Percentiles rank a stretch among this genome's conserved stretches.
Conservation (phyloP, 768 basidiomycete genomes). For the Melanogaster broomeanus region DNA sequence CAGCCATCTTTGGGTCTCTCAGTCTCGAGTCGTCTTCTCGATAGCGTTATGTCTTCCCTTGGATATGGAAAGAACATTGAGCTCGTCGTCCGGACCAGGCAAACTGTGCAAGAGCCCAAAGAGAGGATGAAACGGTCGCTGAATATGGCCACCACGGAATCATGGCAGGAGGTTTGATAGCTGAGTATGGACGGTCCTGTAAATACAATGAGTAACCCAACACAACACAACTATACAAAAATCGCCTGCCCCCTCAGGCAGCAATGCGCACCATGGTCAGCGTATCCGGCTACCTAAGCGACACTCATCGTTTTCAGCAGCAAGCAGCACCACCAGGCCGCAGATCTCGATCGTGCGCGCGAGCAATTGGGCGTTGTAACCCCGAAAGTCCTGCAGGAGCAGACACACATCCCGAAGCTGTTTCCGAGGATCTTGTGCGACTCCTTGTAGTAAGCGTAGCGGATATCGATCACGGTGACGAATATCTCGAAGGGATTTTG, state of each 20-base stretch:
- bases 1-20: slow-evolving; percentile 70
- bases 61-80: slow-evolving; percentile 96
- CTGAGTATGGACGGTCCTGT: slow-evolving; percentile 94
- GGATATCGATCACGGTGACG: slow-evolving; percentile 97
- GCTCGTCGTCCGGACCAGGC: slow-evolving; percentile 96
- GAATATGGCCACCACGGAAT: slow-evolving; percentile 89
- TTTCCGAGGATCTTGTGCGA: slow-evolving; percentile 96
- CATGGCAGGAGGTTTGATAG: slow-evolving; percentile 90
- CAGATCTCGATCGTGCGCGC: slow-evolving; percentile 98
- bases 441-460: slow-evolving; percentile 99
- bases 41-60: slow-evolving; percentile 86
- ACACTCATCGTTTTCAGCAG: slow-evolving; percentile 95
- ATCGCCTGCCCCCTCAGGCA: background rate
- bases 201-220: background rate
- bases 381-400: slow-evolving; percentile 94
- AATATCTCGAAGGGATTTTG: slow-evolving; percentile 98
- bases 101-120: slow-evolving; percentile 89
- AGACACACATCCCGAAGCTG: slow-evolving; percentile 94
- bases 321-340: slow-evolving; percentile 80
- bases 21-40: slow-evolving; percentile 63
- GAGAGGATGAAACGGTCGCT: slow-evolving; percentile 99
- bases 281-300: slow-evolving; percentile 85
- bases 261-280: slow-evolving; percentile 72
- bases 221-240: too few species aligned
- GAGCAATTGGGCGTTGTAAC: slow-evolving; percentile 96